These are phyloP conservation scores for Suillus brevipes DNA, from an alignment of 768 basidiomycete species.

Conservation along the genomic window DNA sequence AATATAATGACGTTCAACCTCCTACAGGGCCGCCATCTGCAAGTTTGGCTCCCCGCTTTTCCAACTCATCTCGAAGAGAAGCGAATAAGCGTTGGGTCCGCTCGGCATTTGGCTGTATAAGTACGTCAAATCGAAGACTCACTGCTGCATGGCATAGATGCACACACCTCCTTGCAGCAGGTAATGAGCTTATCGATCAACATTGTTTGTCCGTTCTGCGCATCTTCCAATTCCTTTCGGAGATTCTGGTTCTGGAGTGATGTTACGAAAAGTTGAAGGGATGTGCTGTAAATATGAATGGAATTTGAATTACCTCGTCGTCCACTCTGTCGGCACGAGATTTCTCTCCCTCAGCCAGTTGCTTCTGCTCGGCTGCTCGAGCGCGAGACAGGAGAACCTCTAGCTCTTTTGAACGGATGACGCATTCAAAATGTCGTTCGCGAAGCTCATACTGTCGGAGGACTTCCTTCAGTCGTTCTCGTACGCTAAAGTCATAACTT, in stretches of 20 bases:
- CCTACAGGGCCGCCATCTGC: slow-evolving; percentile 43
- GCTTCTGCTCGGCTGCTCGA: slow-evolving; percentile 84
- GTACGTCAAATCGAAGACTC: slow-evolving; percentile 16
- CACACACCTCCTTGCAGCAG: slow-evolving; percentile 83
- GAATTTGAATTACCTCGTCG: slow-evolving; percentile 61
- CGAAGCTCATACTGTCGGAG: slow-evolving; percentile 87
- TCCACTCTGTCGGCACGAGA: slow-evolving; percentile 64
- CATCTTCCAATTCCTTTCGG: slow-evolving; percentile 77
- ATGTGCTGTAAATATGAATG: neutral
- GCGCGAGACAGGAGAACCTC: slow-evolving; percentile 86
- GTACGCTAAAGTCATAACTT: slow-evolving; percentile 50
- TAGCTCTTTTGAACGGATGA: slow-evolving; percentile 88
- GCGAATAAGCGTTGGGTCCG: slow-evolving; percentile 79
- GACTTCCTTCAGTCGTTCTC: slow-evolving; percentile 84
- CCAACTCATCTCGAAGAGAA: slow-evolving; percentile 80
- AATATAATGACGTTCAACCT: slow-evolving; percentile 35
- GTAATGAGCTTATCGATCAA: slow-evolving; percentile 82
- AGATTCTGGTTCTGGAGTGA: slow-evolving; percentile 59
- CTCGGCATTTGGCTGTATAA: slow-evolving; percentile 72
- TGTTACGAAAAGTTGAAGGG: neutral
- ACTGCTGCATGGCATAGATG: slow-evolving; percentile 6
- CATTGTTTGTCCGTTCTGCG: slow-evolving; percentile 73
- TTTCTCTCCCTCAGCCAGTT: slow-evolving; percentile 77
- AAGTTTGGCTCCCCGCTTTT: slow-evolving; percentile 59
- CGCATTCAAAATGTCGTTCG: slow-evolving; percentile 90